Conservation (phyloP, 2,329 filamentous ascomycete genomes). For the Nothopassalora personata region DNA sequence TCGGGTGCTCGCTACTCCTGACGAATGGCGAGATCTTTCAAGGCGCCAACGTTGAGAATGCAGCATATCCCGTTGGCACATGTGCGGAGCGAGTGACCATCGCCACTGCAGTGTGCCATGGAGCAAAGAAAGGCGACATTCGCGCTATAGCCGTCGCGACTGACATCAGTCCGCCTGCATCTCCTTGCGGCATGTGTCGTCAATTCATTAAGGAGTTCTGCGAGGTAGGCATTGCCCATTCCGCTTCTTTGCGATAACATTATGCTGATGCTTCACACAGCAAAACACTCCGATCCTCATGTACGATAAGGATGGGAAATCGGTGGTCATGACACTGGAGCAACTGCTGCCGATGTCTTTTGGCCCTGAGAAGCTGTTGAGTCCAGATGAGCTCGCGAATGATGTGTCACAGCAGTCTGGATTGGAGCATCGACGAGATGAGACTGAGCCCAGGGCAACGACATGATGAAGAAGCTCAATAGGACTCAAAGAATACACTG, state of each 20-base stretch:
- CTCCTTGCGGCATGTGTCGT: conserved; percentile 90
- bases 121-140: conserved; percentile 49
- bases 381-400: conserved; percentile 25
- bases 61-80: conserved; percentile 85
- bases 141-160: conserved; percentile 81
- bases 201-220: conserved; percentile 61
- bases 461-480: background rate
- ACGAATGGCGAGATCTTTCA: conserved; percentile 44
- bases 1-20: conserved; percentile 74
- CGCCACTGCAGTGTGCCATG: conserved; percentile 64
- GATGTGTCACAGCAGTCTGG: conserved; percentile 6
- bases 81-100: conserved; percentile 92
- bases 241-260: background rate
- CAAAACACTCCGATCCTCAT: conserved; percentile 70
- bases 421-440: background rate
- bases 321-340: conserved; percentile 62
- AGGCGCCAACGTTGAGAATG: conserved; percentile 92
- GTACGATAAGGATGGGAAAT: conserved; percentile 79
- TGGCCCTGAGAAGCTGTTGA: conserved; percentile 45
- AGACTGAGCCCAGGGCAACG: background rate
- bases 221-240: conserved; percentile 25
- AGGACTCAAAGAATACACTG: background rate
- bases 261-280: background rate
- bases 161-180: conserved; percentile 50
- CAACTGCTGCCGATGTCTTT: conserved; percentile 53